These are phyloP conservation scores for Allium cepa DNA, from an alignment of 106 monocot species.

Conservation along the genomic window DNA sequence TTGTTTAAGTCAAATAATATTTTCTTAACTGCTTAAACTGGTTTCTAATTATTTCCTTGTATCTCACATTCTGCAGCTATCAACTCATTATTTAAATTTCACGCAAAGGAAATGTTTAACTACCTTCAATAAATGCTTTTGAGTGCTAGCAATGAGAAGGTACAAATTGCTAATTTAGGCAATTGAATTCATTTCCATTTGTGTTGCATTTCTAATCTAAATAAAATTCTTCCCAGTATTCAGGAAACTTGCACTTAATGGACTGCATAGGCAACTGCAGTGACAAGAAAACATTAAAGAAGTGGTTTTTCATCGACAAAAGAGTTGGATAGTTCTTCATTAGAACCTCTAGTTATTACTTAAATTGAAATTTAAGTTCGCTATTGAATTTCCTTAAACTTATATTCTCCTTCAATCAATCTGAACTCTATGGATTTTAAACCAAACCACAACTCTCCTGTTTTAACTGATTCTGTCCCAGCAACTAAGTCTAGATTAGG, in stretches of 20 bases:
- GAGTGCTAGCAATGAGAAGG: constrained; percentile 29
- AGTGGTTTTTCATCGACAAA: constrained; percentile 99
- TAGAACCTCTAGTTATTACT: background rate
- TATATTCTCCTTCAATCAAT: constrained; percentile 6
- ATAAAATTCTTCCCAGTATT: constrained; percentile 19
- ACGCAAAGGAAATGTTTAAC: constrained; percentile 6
- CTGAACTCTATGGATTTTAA: constrained; percentile 65
- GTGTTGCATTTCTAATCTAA: background rate
- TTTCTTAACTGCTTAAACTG: too few relatives aligned
- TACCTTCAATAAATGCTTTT: constrained; percentile 19
- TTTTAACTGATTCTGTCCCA: constrained; percentile 59
- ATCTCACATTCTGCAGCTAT: too few relatives aligned
- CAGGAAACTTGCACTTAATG: constrained; percentile 47
- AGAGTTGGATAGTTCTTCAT: constrained; percentile 48
- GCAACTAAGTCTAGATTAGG: constrained; percentile 49
- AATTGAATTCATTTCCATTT: background rate
- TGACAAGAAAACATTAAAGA: constrained; percentile 85
- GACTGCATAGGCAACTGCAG: constrained; percentile 54
- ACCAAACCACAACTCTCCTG: constrained; percentile 50
- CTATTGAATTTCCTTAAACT: background rate
- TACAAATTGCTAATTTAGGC: background rate
- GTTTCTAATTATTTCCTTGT: too few relatives aligned
- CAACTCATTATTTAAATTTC: too few relatives aligned
- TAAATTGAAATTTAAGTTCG: background rate
- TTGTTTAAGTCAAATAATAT: too few relatives aligned